phyloP scores from a whole-genome alignment of 2,329 filamentous ascomycete genomes.

The Apiospora kogelbergensis region DNA sequence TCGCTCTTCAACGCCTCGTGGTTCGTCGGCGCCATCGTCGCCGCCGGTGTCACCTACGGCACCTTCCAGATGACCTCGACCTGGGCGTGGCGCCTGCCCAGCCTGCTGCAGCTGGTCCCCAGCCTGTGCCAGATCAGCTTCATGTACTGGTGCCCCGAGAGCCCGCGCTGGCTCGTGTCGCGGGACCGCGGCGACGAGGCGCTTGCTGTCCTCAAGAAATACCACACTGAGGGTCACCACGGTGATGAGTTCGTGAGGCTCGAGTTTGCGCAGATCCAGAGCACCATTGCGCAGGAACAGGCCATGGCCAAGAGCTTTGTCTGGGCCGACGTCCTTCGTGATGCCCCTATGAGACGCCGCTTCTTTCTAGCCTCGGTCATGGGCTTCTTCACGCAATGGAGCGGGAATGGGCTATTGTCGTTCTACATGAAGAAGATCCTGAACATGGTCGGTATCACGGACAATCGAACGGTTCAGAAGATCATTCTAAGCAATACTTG shows the following conservation, averaged over 20 bases:
- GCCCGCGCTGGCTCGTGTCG: conserved; percentile 42
- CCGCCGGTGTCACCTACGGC: conserved; percentile 42
- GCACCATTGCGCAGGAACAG: conserved; percentile 47
- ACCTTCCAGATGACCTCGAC: conserved; percentile 40
- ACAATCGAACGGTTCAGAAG: conserved; percentile 36
- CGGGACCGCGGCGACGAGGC: conserved; percentile 41
- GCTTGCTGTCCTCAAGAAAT: conserved; percentile 40
- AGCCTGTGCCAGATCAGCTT: conserved; percentile 34
- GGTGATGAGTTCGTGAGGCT: conserved; percentile 52
- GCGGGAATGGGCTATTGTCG: conserved; percentile 38
- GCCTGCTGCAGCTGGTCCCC: conserved; percentile 37
- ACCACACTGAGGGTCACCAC: conserved; percentile 52
- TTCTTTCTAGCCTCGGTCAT: conserved; percentile 34
- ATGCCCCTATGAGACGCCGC: conserved; percentile 34
- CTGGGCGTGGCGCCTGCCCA: conserved; percentile 42
- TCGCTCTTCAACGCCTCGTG: conserved; percentile 56
- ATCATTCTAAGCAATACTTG: conserved; percentile 39
- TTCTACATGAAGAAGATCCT: conserved; percentile 43
- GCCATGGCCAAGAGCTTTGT: conserved; percentile 45
- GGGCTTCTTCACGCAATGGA: conserved; percentile 42
- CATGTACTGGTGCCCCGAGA: conserved; percentile 43
- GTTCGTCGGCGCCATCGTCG: conserved; percentile 45
- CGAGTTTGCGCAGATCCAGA: conserved; percentile 56
- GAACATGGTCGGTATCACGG: conserved; percentile 38
- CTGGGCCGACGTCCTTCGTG: conserved; percentile 31